Evolutionary conservation across 1,284 basidiomycete genomes (phyloP).

Genomic region (Peniophora sp.): DNA sequence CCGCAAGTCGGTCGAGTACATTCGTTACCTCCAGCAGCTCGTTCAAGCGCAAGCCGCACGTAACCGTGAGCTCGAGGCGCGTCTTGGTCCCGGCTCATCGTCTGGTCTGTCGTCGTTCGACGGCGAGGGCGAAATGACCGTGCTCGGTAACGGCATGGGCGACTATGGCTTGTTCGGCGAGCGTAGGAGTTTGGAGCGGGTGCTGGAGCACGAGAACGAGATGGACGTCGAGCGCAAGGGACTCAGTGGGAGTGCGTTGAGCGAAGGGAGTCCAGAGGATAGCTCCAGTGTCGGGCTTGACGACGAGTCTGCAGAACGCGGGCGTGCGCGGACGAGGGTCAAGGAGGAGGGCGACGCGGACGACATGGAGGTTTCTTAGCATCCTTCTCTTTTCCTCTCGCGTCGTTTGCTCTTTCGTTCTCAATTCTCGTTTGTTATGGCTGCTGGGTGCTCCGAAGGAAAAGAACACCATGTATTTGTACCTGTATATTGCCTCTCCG

Average conservation of each 20-base stretch:
- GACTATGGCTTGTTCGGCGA: conserved; percentile 2
- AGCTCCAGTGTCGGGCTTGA: conserved; percentile 14
- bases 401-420: background rate
- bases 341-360: conserved; percentile 21
- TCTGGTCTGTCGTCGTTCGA: conserved; percentile 24
- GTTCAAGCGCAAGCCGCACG: conserved; percentile 70
- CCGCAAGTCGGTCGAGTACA: conserved; percentile 84
- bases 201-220: conserved; percentile 23
- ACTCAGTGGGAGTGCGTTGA: conserved; percentile 1
- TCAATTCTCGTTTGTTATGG: background rate
- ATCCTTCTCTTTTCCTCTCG: background rate
- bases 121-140: conserved; percentile 7
- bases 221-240: conserved; percentile 11
- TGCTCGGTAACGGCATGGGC: background rate
- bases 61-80: conserved; percentile 68
- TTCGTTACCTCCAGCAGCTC: conserved; percentile 79
- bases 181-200: conserved; percentile 18
- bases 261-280: conserved; percentile 5
- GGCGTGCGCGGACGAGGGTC: conserved; percentile 9
- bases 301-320: conserved; percentile 17
- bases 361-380: conserved; percentile 19
- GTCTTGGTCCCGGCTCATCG: conserved; percentile 19
- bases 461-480: no score
- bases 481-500: no score
- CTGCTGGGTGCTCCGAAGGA: background rate